A percentile compares a stretch with the other conserved stretches of the same genome.
Evolutionary conservation across 306 rosid genomes (phyloP).

Genomic region (Cucumis hystrix): DNA sequence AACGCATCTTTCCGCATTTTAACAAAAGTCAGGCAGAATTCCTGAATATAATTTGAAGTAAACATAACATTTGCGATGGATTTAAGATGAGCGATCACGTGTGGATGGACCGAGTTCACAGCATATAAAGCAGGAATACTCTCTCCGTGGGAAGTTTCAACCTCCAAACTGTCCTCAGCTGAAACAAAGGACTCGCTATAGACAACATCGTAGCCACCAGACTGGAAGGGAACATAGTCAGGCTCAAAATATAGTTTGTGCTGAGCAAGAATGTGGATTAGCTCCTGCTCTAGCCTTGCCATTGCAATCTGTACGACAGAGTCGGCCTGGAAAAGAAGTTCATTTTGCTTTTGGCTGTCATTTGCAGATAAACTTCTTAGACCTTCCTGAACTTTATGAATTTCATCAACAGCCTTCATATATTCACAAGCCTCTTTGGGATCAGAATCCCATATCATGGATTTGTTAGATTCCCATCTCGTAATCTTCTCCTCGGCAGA

Average conservation of each 20-base stretch:
- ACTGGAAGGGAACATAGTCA: conserved; percentile 28
- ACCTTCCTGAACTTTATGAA: conserved; percentile 23
- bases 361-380: conserved; percentile 17
- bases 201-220: conserved; percentile 16
- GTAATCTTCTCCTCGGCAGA: conserved; percentile 24
- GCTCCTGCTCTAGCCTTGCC: conserved; percentile 43
- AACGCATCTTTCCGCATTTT: conserved; percentile 36
- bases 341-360: conserved; percentile 22
- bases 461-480: conserved; percentile 28
- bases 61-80: conserved; percentile 50
- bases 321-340: conserved; percentile 31
- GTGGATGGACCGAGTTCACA: conserved; percentile 34
- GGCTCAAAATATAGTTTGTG: conserved; percentile 43
- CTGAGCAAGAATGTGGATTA: conserved; percentile 32
- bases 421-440: conserved; percentile 29
- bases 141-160: conserved; percentile 4
- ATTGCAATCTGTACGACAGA: conserved; percentile 38
- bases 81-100: conserved; percentile 29
- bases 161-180: conserved; percentile 22
- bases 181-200: conserved; percentile 32
- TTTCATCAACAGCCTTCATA: conserved; percentile 28
- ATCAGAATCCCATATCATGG: conserved; percentile 29
- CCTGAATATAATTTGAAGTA: conserved; percentile 39
- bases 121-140: conserved; percentile 1
- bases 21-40: conserved; percentile 34